Evolutionary conservation across 495 filamentous ascomycete genomes (phyloP).

Genomic region (Aspergillus bertholletiae): DNA sequence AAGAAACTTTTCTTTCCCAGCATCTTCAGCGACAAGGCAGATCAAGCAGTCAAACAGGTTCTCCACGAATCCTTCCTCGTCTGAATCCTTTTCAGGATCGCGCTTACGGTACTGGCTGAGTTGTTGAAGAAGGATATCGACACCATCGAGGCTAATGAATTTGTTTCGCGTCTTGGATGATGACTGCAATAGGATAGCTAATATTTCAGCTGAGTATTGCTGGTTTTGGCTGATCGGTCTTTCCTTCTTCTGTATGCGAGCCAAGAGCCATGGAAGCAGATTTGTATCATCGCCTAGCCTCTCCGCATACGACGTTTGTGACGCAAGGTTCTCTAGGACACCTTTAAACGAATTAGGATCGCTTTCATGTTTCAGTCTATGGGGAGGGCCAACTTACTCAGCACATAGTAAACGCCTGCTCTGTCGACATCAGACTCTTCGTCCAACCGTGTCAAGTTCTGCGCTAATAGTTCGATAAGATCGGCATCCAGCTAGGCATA

Average conservation of each 20-base stretch:
- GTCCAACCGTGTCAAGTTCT: conserved; percentile 79
- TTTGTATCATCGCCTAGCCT: conserved; percentile 63
- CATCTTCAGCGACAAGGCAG: conserved; percentile 70
- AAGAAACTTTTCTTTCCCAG: conserved; percentile 78
- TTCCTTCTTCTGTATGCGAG: conserved; percentile 63
- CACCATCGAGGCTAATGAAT: conserved; percentile 64
- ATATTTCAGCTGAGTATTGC: conserved; percentile 88
- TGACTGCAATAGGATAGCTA: conserved; percentile 81
- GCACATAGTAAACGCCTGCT: conserved; percentile 79
- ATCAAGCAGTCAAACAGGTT: conserved; percentile 85
- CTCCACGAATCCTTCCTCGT: conserved; percentile 93
- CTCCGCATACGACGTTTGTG: conserved; percentile 61
- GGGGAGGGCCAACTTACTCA: conserved; percentile 43
- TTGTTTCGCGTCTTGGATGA: conserved; percentile 59
- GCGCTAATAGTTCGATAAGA: conserved; percentile 74
- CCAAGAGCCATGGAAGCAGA: conserved; percentile 72
- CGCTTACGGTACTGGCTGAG: conserved; percentile 84
- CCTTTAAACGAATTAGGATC: conserved; percentile 28
- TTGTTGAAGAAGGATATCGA: conserved; percentile 78
- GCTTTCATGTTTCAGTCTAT: not conserved
- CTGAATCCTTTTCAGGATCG: conserved; percentile 80
- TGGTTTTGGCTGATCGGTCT: conserved; percentile 76
- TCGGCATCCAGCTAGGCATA: conserved; percentile 62
- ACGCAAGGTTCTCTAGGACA: conserved; percentile 83
- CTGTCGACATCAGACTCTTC: conserved; percentile 76